phyloP scores from a whole-genome alignment of 1,284 basidiomycete species.

The Boletus semigastroideus region DNA sequence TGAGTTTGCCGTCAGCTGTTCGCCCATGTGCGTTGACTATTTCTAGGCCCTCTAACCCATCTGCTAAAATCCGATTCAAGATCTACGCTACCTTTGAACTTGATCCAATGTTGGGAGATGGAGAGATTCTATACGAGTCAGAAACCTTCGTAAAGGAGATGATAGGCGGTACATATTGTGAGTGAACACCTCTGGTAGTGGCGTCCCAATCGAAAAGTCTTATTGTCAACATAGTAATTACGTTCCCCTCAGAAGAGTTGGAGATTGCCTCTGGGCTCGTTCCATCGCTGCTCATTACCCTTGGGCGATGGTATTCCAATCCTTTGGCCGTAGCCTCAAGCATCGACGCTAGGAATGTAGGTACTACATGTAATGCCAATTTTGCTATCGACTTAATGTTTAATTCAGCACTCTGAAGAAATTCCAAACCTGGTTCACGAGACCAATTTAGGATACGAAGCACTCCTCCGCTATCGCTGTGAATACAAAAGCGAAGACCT shows the following conservation, averaged over 20 bases:
- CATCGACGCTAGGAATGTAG: background rate
- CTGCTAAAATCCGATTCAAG: background rate
- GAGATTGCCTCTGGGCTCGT: background rate
- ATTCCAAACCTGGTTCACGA: background rate
- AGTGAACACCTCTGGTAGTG: background rate
- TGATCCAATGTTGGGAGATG: conserved; percentile 4
- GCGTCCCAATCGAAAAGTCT: background rate
- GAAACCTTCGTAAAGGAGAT: background rate
- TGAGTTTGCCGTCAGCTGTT: background rate
- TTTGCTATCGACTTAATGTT: background rate
- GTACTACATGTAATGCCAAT: background rate
- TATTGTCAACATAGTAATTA: background rate
- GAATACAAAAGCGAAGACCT: background rate
- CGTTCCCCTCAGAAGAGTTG: background rate
- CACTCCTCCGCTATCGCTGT: background rate
- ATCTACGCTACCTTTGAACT: conserved; percentile 8
- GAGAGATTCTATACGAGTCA: background rate
- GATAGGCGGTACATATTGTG: background rate
- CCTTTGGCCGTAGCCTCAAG: too few relatives aligned
- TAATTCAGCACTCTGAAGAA: background rate
- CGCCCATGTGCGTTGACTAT: background rate
- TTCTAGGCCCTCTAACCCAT: background rate
- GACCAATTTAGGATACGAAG: conserved; percentile 3
- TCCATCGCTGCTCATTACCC: background rate
- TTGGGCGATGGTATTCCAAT: background rate